Base-by-base conservation (phyloP, 2,329 filamentous ascomycete genomes). In the Cordyceps pruinosa region DNA sequence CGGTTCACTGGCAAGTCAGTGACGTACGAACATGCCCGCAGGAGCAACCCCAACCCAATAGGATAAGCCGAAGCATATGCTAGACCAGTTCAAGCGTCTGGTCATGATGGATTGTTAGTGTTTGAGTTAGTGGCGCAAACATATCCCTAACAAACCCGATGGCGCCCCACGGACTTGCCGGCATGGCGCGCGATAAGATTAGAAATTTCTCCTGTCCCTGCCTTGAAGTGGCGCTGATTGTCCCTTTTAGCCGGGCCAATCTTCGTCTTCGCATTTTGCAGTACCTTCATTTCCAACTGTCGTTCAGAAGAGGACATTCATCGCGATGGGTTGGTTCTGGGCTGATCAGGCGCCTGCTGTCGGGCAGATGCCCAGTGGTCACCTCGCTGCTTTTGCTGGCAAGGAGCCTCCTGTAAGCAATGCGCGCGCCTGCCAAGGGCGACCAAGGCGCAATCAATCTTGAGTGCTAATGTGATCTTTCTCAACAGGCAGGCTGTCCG, bases 301-400 rank as follows among this genome's bases (percentile, higher is more conserved):
- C n/a, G 15, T 35, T n/a, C 21, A 37, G 17, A 5, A 23, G 4
- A 32, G 30, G 12, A 46, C 32, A 19, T 30, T n/a, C 19, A 4
- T 47, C 42, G 2, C 44, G 58, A 85, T 85, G 82, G 82, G 82
- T 63, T 84, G 82, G 82, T 85, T 85, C 65, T 85, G 82, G 82
- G 79, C 81, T 60, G 82, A 85, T 60, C 60, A 71, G 58, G 51
- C 72, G 46, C 66, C 76, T 56, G 63, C 70, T 21, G 60, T 70
- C n/a, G 66, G 66, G 60, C 68, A 64, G 46, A 65, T 69, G 41
- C 67, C 71, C 32, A 62, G 65, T 50, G 67, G 70, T 58, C 72
- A 72, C 61, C 67, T 69, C 48, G 52, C 64, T 6, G 60, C 68
- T 34, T 42, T 64, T 21, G 61, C 64, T 50, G 63, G 64, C 58